Evolutionary conservation across 2,329 filamentous ascomycete species (phyloP).

Genomic region (Clarireedia hainanense): DNA sequence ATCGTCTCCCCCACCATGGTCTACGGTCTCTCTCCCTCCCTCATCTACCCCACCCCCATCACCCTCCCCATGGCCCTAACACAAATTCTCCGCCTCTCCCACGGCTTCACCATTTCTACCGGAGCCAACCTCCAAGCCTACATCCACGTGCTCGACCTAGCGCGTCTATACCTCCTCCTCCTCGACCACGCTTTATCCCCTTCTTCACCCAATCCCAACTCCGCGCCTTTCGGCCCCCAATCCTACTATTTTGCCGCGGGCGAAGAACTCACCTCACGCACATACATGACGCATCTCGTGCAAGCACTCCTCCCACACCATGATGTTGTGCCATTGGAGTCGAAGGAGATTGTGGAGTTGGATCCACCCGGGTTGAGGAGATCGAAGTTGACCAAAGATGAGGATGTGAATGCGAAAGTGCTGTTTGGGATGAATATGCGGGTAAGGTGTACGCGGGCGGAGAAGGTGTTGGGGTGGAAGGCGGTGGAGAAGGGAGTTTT

Average conservation of each 20-base stretch:
- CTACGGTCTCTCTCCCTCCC: conserved; percentile 13
- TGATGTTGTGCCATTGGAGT: not conserved
- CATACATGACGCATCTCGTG: conserved; percentile 6
- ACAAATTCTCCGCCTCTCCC: not conserved
- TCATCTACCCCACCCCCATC: conserved; percentile 11
- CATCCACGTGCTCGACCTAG: conserved; percentile 15
- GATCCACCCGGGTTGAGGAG: not conserved
- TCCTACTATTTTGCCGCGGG: conserved; percentile 12
- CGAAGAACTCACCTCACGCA: conserved; percentile 4
- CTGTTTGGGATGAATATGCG: conserved; percentile 10
- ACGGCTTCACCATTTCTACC: conserved; percentile 10
- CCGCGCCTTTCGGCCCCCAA: conserved; percentile 3
- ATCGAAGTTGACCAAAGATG: not conserved
- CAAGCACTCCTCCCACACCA: not conserved
- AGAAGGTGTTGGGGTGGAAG: not conserved
- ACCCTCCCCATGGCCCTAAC: not conserved
- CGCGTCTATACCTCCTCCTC: conserved; percentile 9
- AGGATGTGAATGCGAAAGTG: not conserved
- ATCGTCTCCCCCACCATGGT: conserved; percentile 12
- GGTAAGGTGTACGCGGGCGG: conserved; percentile 7
- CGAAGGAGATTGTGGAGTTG: not conserved
- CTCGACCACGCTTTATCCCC: conserved; percentile 3
- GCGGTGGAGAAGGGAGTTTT: not conserved
- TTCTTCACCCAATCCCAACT: not conserved
- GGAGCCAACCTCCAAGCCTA: conserved; percentile 6